Conservation (phyloP, 805 yeast genomes). For the Isabelozyma rhagii region DNA sequence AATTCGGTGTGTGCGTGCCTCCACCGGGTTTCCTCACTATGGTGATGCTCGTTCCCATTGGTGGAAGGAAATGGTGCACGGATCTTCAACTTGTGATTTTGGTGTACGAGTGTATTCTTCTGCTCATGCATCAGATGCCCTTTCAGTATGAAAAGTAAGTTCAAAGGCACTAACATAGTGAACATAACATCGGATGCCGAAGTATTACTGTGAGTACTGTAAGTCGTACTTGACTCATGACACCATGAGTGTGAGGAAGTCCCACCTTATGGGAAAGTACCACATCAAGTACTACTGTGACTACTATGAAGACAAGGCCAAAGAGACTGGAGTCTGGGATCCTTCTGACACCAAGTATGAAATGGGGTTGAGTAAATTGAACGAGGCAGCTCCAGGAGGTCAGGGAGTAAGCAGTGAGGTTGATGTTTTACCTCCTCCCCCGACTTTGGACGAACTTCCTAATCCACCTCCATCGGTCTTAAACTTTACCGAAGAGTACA, state of each 20-base stretch:
- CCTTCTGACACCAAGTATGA: constrained; percentile 31
- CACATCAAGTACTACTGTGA: constrained; percentile 71
- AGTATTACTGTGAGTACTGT: constrained; percentile 83
- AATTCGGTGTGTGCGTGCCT: constrained; percentile 1
- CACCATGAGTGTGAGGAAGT: constrained; percentile 78
- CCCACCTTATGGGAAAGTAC: constrained; percentile 74
- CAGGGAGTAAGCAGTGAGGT: constrained; percentile 3
- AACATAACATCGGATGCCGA: constrained; percentile 44
- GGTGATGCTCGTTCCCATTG: neutral
- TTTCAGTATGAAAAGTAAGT: neutral
- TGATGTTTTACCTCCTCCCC: constrained; percentile 32
- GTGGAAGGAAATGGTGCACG: neutral
- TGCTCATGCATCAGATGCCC: neutral
- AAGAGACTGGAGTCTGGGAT: constrained; percentile 36
- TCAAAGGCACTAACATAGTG: neutral
- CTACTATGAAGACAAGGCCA: constrained; percentile 58
- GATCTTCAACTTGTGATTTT: neutral
- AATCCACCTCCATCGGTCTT: constrained; percentile 32
- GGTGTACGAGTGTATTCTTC: neutral
- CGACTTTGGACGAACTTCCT: constrained; percentile 23
- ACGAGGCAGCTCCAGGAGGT: constrained; percentile 24
- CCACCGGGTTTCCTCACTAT: neutral
- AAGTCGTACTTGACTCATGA: constrained; percentile 82
- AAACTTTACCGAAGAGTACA: constrained; percentile 19
- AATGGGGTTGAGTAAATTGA: constrained; percentile 31